Evolutionary conservation across 306 rosid genomes (phyloP), one percentile per base, ranked within the genome.

Genomic region (cucumber (Cucumis sativus)): DNA sequence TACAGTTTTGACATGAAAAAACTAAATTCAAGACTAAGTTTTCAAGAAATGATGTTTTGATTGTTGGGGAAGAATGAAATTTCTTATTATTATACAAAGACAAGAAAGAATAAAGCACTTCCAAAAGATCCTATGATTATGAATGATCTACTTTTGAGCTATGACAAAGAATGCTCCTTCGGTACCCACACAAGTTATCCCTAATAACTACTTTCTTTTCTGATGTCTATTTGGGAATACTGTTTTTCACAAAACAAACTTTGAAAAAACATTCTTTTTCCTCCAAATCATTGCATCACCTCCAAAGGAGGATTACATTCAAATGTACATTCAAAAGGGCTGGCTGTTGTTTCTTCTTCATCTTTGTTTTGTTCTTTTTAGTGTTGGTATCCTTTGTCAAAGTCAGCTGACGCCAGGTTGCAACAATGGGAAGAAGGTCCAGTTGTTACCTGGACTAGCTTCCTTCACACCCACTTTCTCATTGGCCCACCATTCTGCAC

Each of bases 401-500:
- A 74, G 56, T 78, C 85, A 88, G 72, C 82, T 84, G 81, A 86
- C 89, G 55, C 86, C 88, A 55, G 95, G 81, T 83, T 88, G 95
- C 81, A 88, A 70, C 88, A 88, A 82, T 77, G 92, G 95, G 86
- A 90, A 90, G 89, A 90, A 88, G 68, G 89, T 85, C 90, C 89
- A 88, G 79, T 87, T 86, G 81, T 80, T 86, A 57, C 78, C 83
- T 68, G 88, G 79, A 81, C 83, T 88, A 80, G 84, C 81, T 83
- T 89, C 91, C 84, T 79, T 84, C 59, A 82, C 84, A 39, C 51
- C 79, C 61, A 60, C 85, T 80, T 81, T 89, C 76, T 79, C 85
- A 82, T 85, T 85, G 57, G 80, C 78, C 98, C 98, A 91, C 98
- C 98, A 93, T 41, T 85, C 90, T 4, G 96, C 66, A 82, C 91